A percentile compares a stretch with the other conserved stretches of the same genome.
Evolutionary conservation across 139 green algal genomes (phyloP).

Genomic region (Gonium pectorale): DNA sequence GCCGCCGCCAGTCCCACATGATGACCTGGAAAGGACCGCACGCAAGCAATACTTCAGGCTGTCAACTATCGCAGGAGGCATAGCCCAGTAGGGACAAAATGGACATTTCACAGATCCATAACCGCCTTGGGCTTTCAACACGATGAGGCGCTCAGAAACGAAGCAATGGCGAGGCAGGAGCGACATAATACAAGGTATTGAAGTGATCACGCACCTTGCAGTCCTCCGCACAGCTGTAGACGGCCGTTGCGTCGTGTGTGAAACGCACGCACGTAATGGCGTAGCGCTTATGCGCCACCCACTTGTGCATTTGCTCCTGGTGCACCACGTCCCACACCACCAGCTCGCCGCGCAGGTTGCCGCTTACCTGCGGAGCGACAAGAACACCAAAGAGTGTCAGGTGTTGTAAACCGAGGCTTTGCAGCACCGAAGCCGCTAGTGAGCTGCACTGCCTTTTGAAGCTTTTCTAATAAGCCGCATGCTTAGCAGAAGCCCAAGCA

Average conservation of each 20-base stretch:
- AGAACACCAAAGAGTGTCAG: neutral
- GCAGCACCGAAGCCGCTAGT: too few species aligned
- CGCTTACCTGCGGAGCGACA: constrained; percentile 30
- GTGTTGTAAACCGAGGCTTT: too few species aligned
- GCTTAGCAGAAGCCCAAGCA: too few species aligned
- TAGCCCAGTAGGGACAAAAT: too few species aligned
- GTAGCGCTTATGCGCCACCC: constrained; percentile 59
- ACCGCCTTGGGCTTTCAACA: too few species aligned
- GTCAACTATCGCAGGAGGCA: too few species aligned
- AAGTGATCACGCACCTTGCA: constrained; percentile 50
- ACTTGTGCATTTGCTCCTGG: constrained; percentile 51
- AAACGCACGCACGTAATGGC: constrained; percentile 62
- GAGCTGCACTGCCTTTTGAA: too few species aligned
- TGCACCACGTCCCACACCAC: constrained; percentile 53
- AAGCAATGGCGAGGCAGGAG: too few species aligned
- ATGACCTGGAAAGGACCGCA: constrained; percentile 20
- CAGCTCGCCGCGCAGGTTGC: constrained; percentile 59
- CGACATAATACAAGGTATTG: neutral
- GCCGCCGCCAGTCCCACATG: constrained; percentile 53
- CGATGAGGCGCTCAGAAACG: too few species aligned
- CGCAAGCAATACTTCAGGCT: too few species aligned
- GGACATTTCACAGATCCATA: too few species aligned
- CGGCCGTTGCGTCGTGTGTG: constrained; percentile 45
- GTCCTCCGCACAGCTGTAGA: constrained; percentile 62
- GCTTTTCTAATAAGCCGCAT: too few species aligned